Evolutionary conservation across 179 eudicot genomes (phyloP).

Genomic region (Beta macrorhiza): DNA sequence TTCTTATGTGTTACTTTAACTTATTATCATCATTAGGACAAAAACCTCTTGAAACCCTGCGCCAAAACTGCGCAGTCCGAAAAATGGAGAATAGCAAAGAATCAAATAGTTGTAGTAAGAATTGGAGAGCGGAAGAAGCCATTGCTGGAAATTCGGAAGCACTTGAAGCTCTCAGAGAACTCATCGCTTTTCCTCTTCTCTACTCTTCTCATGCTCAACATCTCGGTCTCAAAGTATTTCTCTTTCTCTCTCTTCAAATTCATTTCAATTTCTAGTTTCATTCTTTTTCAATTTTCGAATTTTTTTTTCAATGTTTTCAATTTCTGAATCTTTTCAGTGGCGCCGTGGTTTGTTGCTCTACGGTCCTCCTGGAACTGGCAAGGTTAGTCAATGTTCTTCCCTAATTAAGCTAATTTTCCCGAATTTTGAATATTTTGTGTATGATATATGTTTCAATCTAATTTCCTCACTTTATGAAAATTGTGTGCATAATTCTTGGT

Average conservation of each 20-base stretch:
- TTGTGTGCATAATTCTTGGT: neutral
- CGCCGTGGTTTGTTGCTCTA: slow-evolving; percentile 82
- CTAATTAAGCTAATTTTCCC: neutral
- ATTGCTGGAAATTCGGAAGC: slow-evolving; percentile 81
- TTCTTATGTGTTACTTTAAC: too few relatives aligned
- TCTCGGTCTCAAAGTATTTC: slow-evolving; percentile 63
- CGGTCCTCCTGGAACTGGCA: slow-evolving; percentile 97
- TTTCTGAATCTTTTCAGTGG: slow-evolving; percentile 47
- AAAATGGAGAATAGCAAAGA: slow-evolving; percentile 29
- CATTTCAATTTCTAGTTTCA: neutral
- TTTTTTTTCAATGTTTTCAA: neutral
- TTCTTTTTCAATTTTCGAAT: neutral
- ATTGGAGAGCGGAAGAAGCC: slow-evolving; percentile 75
- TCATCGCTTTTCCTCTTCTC: slow-evolving; percentile 59
- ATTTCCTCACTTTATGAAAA: neutral
- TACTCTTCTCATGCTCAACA: slow-evolving; percentile 55
- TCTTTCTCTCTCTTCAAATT: neutral
- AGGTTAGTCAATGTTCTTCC: slow-evolving; percentile 40
- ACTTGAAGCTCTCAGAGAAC: slow-evolving; percentile 76
- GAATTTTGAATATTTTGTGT: neutral
- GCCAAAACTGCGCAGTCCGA: neutral
- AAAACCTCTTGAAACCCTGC: too few relatives aligned
- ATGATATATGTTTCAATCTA: neutral
- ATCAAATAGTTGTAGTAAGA: neutral
- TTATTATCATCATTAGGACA: too few relatives aligned